Evolutionary conservation across 495 filamentous ascomycete species (phyloP).

Genomic region (Rhypophila decipiens): DNA sequence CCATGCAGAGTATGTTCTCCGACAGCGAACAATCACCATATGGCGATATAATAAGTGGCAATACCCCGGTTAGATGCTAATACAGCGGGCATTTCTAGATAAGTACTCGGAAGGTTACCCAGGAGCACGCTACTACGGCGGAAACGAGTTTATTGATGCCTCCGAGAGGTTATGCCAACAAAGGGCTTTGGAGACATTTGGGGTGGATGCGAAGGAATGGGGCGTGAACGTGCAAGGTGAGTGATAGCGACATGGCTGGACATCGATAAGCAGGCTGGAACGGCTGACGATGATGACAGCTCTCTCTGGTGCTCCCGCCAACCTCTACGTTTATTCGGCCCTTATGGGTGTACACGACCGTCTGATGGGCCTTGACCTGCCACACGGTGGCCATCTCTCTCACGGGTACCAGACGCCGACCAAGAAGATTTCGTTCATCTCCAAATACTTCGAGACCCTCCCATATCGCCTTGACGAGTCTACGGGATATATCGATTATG

Average conservation of each 20-base stretch:
- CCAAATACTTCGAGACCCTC: constrained; percentile 97
- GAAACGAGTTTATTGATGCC: constrained; percentile 92
- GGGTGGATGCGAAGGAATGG: constrained; percentile 79
- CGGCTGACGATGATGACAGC: constrained; percentile 58
- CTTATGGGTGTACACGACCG: constrained; percentile 87
- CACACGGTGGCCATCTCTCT: constrained; percentile 93
- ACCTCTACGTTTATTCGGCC: constrained; percentile 92
- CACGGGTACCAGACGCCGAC: constrained; percentile 97
- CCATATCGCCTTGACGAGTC: constrained; percentile 87
- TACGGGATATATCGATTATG: constrained; percentile 92
- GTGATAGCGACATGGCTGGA: too few species aligned
- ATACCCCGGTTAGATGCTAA: constrained; percentile 5
- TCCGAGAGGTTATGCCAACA: constrained; percentile 85
- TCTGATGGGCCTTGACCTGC: constrained; percentile 94
- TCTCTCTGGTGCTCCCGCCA: constrained; percentile 91
- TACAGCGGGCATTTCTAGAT: too few species aligned
- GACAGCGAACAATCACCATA: background rate
- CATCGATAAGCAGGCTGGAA: too few species aligned
- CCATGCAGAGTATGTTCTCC: constrained; percentile 91
- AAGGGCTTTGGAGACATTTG: constrained; percentile 81
- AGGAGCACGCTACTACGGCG: constrained; percentile 93
- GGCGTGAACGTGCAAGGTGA: constrained; percentile 95
- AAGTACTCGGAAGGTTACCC: constrained; percentile 99
- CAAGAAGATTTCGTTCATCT: constrained; percentile 97
- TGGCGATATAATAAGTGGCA: background rate